Base-by-base conservation (phyloP, 192 early-diverging fungal species). In the Coemansia sp. region DNA sequence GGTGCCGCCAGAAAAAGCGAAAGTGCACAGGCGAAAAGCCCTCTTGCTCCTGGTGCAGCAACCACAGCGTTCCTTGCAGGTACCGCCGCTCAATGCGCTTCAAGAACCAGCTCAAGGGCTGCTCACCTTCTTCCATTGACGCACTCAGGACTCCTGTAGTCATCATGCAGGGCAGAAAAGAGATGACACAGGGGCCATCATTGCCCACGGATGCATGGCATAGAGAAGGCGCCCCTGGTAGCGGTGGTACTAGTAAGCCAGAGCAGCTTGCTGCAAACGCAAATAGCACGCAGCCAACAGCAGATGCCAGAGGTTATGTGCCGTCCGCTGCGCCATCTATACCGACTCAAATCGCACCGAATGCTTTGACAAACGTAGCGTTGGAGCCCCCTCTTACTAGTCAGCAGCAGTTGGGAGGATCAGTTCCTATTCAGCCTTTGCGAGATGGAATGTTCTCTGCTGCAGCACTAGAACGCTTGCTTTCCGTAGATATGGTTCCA, bases 1-100 rank as follows among this genome's bases (percentile, higher is more conserved):
- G 77, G 24, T 84, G 83, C 35, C 64, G 83, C 6, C 71, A 74
- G 33, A 79, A 81, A 59, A 84, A 84, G 71, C 75, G 76, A 60
- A 76, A 73, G 68, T 84, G 83, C 63, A 68, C 71, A 3, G 77
- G 83, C 38, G 74, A 79, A 2, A 72, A 71, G 51, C 83, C 83
- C 3, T 72, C 77, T 23, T 84, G 83, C 15, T 69, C 74, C 12
- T 78, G 75, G 72, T 84, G 83, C 63, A 60, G 62, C 43, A 61
- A 57, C 20, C 81, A 83, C 63, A 66, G 44, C 35, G 71, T 78
- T 10, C 75, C 75, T 14, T 83, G 81, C 35, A 65, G 72, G 7
- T 83, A 83, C 69, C 81, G 81, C 14, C 75, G 75, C 44, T 70
- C 81, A 11, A 56, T 69, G 63, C 75, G 81, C 21, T 83, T 81